These are phyloP conservation scores for Fraxinus floribunda DNA, from an alignment of 305 asterid genomes.

Conservation along the genomic window DNA sequence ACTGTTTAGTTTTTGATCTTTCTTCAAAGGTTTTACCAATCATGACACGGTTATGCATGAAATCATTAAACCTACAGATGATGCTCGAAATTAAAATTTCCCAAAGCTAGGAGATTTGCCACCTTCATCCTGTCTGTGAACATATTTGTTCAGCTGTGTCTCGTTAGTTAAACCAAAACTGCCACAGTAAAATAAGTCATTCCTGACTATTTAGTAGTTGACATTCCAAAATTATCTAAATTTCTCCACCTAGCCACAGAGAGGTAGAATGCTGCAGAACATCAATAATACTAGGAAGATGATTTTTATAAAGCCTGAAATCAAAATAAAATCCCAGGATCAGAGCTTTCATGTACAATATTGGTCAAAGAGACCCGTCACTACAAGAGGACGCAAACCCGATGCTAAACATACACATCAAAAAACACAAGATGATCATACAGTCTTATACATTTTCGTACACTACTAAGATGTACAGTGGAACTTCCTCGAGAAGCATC, in stretches of 20 bases:
- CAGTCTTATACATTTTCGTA: constrained; percentile 20
- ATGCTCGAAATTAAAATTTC: neutral
- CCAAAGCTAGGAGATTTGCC: neutral
- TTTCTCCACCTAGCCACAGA: neutral
- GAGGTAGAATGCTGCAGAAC: neutral
- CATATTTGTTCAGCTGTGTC: neutral
- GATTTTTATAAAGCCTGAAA: constrained; percentile 14
- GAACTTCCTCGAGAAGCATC: neutral
- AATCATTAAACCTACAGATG: neutral
- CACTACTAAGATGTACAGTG: constrained; percentile 43
- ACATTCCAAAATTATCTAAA: neutral
- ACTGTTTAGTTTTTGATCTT: neutral
- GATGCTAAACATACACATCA: constrained; percentile 19
- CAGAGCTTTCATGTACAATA: constrained; percentile 34
- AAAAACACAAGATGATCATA: neutral
- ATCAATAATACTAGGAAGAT: neutral
- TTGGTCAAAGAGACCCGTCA: constrained; percentile 62
- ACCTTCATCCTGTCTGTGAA: neutral
- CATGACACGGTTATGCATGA: neutral
- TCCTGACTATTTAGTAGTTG: neutral
- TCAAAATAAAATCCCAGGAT: constrained; percentile 25
- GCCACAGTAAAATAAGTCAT: neutral
- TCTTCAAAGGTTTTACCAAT: neutral
- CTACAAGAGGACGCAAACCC: constrained; percentile 65
- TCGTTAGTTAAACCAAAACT: neutral